Conservation (phyloP, 345 rosid genomes). For the Angophora floribunda region DNA sequence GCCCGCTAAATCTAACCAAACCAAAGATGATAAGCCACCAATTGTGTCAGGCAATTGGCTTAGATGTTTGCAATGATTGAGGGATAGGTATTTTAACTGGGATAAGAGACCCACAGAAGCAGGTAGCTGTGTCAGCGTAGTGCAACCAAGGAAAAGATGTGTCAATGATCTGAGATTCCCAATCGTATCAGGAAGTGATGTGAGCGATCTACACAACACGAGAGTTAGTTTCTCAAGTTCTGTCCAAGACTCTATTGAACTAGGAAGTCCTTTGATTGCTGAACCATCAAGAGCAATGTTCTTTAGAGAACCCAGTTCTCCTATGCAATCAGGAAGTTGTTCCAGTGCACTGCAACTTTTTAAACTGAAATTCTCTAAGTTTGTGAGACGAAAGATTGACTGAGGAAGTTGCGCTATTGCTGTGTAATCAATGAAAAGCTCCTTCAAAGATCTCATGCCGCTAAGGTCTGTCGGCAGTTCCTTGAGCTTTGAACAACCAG, state of each 20-base stretch:
- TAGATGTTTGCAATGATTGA: slow-evolving; percentile 11
- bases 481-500: slow-evolving; percentile 18
- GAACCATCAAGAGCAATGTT: slow-evolving; percentile 21
- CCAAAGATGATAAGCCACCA: slow-evolving; percentile 21
- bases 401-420: slow-evolving; percentile 27
- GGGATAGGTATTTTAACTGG: slow-evolving; percentile 11
- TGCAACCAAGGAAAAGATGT: background rate
- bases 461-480: slow-evolving; percentile 25
- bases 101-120: slow-evolving; percentile 25
- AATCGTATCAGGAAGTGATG: slow-evolving; percentile 22
- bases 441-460: slow-evolving; percentile 34
- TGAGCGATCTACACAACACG: slow-evolving; percentile 14
- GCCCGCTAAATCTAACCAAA: slow-evolving; percentile 6
- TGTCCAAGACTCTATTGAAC: slow-evolving; percentile 16
- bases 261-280: slow-evolving; percentile 25
- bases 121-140: slow-evolving; percentile 27
- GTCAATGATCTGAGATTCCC: slow-evolving; percentile 24
- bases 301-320: slow-evolving; percentile 21
- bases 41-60: slow-evolving; percentile 32
- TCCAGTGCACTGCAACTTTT: slow-evolving; percentile 9
- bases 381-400: slow-evolving; percentile 20
- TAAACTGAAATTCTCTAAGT: slow-evolving; percentile 36
- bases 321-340: slow-evolving; percentile 20
- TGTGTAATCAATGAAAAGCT: slow-evolving; percentile 31
- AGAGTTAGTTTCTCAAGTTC: slow-evolving; percentile 29